Base-by-base conservation (phyloP, 306 rosid genomes). In the Vicia villosa region DNA sequence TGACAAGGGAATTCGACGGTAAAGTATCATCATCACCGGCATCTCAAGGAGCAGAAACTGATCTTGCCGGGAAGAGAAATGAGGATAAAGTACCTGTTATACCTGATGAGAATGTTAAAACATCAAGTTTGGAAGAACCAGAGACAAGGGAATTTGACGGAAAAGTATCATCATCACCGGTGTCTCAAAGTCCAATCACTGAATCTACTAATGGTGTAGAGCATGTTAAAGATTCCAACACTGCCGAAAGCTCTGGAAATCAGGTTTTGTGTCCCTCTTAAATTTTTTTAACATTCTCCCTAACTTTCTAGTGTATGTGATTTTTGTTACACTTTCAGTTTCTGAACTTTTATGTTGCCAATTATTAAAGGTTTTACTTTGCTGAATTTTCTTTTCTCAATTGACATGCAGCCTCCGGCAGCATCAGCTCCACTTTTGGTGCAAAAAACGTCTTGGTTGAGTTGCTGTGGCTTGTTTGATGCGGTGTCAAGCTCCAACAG, bases 391-490 rank as follows among this genome's bases (percentile, higher is more conserved):
- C 47, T 65, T 81, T 51, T 17, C 41, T 83, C 49, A 78, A 68
- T 34, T 71, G 51, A 14, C 38, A 30, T 69, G 80, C 86, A 90
- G 98, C 86, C 87, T 66, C 71, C 49, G 28, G 65, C 83, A 60
- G 69, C 81, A 65, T 67, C 86, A 19, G 81, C 84, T 50, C 86
- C 91, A 11, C 75, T 13, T 16, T 38, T 73, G 49, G 80, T 40
- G 40, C 90, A 52, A 37, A 90, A 78, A 74, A 68, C 92, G 9
- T 83, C 88, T 57, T 82, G 87, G 80, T 79, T 76, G 74, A 80
- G 73, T 86, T 94, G 98, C 79, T 94, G 98, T 61, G 98, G 98
- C 63, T 77, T 94, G 70, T 83, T 84, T 15, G 98, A 94, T 21
- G 74, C 43, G 72, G 40, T 90, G 26, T 78, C 83, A 20, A 87